Evolutionary conservation across 495 filamentous ascomycete genomes (phyloP).

Genomic region (Penicillium roqueforti): DNA sequence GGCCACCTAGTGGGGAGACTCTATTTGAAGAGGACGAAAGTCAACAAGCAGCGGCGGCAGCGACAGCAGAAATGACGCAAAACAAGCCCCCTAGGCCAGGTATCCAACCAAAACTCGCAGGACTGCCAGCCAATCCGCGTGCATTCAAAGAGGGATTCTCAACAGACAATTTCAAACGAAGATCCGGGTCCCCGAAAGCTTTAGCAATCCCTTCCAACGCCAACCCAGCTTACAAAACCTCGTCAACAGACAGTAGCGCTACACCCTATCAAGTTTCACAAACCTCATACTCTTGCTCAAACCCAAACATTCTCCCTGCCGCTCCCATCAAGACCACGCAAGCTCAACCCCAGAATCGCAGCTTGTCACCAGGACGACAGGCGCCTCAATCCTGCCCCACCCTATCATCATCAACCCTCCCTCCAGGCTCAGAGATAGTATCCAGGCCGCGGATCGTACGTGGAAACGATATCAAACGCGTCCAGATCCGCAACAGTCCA

Average conservation of each 20-base stretch:
- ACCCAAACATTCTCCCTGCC: slow-evolving; percentile 2
- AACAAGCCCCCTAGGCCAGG: slow-evolving; percentile 5
- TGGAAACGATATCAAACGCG: slow-evolving; percentile 36
- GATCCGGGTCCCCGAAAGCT: background rate
- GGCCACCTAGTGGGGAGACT: slow-evolving; percentile 34
- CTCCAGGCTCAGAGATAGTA: slow-evolving; percentile 26
- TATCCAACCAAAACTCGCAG: slow-evolving; percentile 17
- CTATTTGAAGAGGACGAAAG: slow-evolving; percentile 40
- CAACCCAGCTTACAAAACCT: background rate
- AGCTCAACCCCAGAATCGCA: slow-evolving; percentile 1
- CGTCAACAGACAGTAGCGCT: slow-evolving; percentile 12
- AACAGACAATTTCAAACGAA: slow-evolving; percentile 15
- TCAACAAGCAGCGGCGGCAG: background rate
- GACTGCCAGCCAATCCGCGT: slow-evolving; percentile 39
- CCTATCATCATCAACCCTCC: slow-evolving; percentile 11
- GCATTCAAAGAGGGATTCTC: slow-evolving; percentile 31
- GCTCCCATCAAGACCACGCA: slow-evolving; percentile 7
- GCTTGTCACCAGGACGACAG: background rate
- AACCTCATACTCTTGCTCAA: slow-evolving; percentile 2
- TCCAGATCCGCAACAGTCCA: slow-evolving; percentile 32
- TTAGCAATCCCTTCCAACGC: slow-evolving; percentile 4
- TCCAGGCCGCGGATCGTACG: slow-evolving; percentile 34
- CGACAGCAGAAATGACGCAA: background rate
- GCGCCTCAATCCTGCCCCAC: background rate
- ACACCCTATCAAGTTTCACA: slow-evolving; percentile 5